phyloP scores from a whole-genome alignment of 345 rosid genomes.

The Gynandropsis gynandra region DNA sequence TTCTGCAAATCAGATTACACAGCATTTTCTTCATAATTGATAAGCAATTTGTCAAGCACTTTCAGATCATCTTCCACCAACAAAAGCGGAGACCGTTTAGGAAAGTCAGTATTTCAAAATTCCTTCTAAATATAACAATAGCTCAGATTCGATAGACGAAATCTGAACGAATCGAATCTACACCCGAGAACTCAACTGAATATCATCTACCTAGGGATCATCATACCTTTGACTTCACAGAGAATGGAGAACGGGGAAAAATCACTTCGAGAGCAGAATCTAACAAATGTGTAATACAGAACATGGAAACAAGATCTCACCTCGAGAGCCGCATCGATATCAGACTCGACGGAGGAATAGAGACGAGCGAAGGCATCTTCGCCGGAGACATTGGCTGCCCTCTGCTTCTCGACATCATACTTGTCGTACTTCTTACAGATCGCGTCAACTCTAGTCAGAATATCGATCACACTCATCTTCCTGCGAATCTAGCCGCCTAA shows the following conservation, averaged over 20 bases:
- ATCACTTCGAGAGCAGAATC: constrained; percentile 62
- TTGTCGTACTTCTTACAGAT: constrained; percentile 93
- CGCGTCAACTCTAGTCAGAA: constrained; percentile 81
- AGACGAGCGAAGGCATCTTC: constrained; percentile 88
- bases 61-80: constrained; percentile 1
- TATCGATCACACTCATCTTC: constrained; percentile 92
- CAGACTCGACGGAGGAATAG: constrained; percentile 57
- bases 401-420: constrained; percentile 86
- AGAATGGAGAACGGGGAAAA: constrained; percentile 3
- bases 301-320: constrained; percentile 29
- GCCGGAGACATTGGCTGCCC: constrained; percentile 71
- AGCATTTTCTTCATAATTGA: no score
- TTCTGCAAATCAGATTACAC: constrained; percentile 41
- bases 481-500: no score
- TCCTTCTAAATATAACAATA: neutral
- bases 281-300: no score
- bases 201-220: neutral
- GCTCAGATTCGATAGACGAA: neutral
- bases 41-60: neutral
- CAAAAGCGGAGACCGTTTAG: neutral
- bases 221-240: neutral
- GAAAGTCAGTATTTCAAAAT: neutral
- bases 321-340: constrained; percentile 69
- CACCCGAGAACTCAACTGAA: constrained; percentile 14
- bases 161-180: constrained; percentile 7